These are phyloP conservation scores for Coffea humblotiana DNA, from an alignment of 305 asterid species.

Conservation along the genomic window DNA sequence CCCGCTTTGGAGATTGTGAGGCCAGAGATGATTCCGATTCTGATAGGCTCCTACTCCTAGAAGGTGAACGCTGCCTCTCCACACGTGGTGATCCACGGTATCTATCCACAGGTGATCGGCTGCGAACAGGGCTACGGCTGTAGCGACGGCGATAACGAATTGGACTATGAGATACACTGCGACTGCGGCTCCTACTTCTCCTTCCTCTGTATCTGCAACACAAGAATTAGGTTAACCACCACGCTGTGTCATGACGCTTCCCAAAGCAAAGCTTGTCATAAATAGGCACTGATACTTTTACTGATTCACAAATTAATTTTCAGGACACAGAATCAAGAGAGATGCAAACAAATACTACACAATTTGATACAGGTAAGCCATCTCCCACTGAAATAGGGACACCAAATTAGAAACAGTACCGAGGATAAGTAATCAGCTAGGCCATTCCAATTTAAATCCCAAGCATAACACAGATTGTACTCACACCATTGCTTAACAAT, in stretches of 20 bases:
- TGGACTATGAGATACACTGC: conserved; percentile 78
- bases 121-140: conserved; percentile 65
- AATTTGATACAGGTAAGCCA: neutral
- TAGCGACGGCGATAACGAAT: conserved; percentile 80
- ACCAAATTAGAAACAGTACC: neutral
- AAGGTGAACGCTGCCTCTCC: conserved; percentile 57
- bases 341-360: neutral
- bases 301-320: too few relatives aligned
- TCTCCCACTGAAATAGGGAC: neutral
- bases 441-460: neutral
- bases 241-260: neutral
- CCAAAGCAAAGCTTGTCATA: neutral
- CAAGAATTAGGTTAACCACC: conserved; percentile 7
- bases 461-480: neutral
- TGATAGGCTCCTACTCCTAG: conserved; percentile 63
- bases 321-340: neutral
- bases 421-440: neutral
- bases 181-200: conserved; percentile 80
- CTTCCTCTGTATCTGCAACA: conserved; percentile 76
- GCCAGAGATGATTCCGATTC: conserved; percentile 48
- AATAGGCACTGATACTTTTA: neutral
- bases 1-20: conserved; percentile 57
- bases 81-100: conserved; percentile 56
- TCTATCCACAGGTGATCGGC: conserved; percentile 70
- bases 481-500: neutral